These are phyloP conservation scores for Penicillium freii DNA, from an alignment of 2,329 filamentous ascomycete genomes.

Conservation along the genomic window DNA sequence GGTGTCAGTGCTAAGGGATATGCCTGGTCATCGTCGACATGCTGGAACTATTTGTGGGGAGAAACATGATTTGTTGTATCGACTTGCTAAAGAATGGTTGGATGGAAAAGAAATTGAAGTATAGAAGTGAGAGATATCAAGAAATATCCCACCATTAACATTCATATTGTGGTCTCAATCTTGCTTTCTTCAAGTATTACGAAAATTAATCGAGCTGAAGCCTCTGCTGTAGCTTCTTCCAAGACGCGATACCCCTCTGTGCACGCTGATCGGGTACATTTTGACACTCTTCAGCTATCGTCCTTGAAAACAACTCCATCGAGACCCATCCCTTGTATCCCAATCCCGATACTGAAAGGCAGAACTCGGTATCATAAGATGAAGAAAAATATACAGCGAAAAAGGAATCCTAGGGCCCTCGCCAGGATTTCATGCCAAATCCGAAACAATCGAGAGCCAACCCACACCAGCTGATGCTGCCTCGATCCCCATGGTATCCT, in stretches of 20 bases:
- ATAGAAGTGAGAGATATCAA: neutral
- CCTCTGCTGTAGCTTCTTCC: conserved; percentile 45
- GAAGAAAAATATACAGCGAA: neutral
- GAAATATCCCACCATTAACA: neutral
- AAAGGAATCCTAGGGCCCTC: neutral
- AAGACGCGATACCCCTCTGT: conserved; percentile 50
- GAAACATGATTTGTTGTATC: conserved; percentile 49
- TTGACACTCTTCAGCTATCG: conserved; percentile 54
- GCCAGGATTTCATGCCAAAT: neutral
- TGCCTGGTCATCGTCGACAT: conserved; percentile 47
- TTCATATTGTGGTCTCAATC: neutral
- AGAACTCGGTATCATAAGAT: neutral
- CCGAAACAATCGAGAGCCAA: neutral
- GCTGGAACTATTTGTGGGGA: conserved; percentile 35
- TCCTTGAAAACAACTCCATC: conserved; percentile 66
- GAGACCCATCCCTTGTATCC: conserved; percentile 69
- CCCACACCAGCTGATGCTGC: neutral
- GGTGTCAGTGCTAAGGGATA: conserved; percentile 44
- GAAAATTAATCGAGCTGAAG: conserved; percentile 2
- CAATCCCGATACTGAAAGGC: conserved; percentile 32
- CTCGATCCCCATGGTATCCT: conserved; percentile 15
- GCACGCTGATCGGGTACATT: conserved; percentile 57
- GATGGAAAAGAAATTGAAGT: conserved; percentile 39
- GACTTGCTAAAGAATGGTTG: conserved; percentile 46
- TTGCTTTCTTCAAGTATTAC: neutral